Base-by-base conservation (phyloP, 768 basidiomycete genomes). In the Lentinula sp. region DNA sequence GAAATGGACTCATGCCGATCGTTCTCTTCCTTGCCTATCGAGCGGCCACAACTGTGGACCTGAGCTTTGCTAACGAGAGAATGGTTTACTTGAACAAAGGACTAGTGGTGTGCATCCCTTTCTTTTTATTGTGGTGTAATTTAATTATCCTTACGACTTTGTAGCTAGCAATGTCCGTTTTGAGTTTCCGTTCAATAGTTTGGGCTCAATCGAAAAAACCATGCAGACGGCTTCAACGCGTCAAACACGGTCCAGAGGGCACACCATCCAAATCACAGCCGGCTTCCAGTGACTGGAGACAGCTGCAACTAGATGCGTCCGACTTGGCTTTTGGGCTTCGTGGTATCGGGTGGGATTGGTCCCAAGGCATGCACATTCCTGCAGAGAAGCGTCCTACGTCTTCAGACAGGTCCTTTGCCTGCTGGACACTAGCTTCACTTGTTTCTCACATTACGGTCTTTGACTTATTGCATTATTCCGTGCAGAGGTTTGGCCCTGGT, bases 311-410 rank as follows among this genome's bases (percentile, higher is more conserved):
- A 46, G 79, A 88, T 59, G 79, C 80, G 1, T 63, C 79, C 13
- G 85, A 88, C 58, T 75, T 89, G 18, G 63, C 62, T 28, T 73
- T 71, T 64, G 85, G 79, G 62, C 64, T 83, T 13, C 83, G 87
- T 16, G 87, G 87, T 6, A 66, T 75, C 50, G 85, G 83, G 13
- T 88, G 87, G 86, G 72, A 80, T 46, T 87, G 84, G 81, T 83
- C 85, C 1, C 64, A 70, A 33, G 74, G 75, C 54, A 69, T 80
- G 23, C 72, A 74, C 59, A 55, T 81, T 28, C 76, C 81, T 5
- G 69, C 60, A 5, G 79, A 81, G 63, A 77, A 72, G 9, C 79
- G 81, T 18, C 74, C 77, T 2, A 69, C 71, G 6, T 62, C 67
- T 0, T 76, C 79, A 20, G 74, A 68, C 8, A 16, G 61, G 0